Evolutionary conservation across 2,329 filamentous ascomycete species (phyloP).

Genomic region (Huntiella omanensis): DNA sequence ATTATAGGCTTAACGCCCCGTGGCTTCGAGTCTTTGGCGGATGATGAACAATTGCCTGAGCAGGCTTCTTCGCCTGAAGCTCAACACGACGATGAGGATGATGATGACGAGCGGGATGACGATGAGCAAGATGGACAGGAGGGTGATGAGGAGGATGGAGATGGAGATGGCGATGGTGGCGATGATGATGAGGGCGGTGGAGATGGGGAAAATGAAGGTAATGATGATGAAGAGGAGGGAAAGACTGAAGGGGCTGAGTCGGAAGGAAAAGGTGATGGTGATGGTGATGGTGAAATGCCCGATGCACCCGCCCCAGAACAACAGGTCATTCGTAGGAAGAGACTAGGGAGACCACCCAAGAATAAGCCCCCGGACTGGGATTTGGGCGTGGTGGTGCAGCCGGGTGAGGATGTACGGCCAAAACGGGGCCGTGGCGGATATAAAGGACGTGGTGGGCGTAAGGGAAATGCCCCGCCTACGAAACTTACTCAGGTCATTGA

Average conservation of each 20-base stretch:
- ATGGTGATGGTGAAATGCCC: slow-evolving; percentile 21
- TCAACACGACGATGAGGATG: slow-evolving; percentile 13
- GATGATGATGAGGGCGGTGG: slow-evolving; percentile 4
- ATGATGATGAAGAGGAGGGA: slow-evolving; percentile 8
- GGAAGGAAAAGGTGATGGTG: slow-evolving; percentile 19
- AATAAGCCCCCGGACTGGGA: slow-evolving; percentile 69
- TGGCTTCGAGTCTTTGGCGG: slow-evolving; percentile 21
- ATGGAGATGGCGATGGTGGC: slow-evolving; percentile 4
- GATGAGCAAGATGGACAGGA: neutral
- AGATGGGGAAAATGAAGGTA: slow-evolving; percentile 10
- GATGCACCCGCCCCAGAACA: slow-evolving; percentile 34
- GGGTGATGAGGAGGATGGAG: slow-evolving; percentile 3
- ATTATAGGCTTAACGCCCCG: slow-evolving; percentile 24
- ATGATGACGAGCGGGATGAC: slow-evolving; percentile 3
- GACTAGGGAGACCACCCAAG: slow-evolving; percentile 73
- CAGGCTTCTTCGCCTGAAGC: slow-evolving; percentile 14
- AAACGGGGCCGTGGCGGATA: slow-evolving; percentile 53
- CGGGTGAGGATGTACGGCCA: slow-evolving; percentile 33
- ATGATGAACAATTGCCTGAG: slow-evolving; percentile 23
- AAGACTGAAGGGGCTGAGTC: slow-evolving; percentile 33
- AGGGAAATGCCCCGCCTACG: slow-evolving; percentile 53
- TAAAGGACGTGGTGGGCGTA: slow-evolving; percentile 44
- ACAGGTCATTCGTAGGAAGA: slow-evolving; percentile 51
- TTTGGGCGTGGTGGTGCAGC: slow-evolving; percentile 35
- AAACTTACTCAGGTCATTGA: slow-evolving; percentile 73